phyloP scores from a whole-genome alignment of 805 yeast species.

The Ogataea pini region DNA sequence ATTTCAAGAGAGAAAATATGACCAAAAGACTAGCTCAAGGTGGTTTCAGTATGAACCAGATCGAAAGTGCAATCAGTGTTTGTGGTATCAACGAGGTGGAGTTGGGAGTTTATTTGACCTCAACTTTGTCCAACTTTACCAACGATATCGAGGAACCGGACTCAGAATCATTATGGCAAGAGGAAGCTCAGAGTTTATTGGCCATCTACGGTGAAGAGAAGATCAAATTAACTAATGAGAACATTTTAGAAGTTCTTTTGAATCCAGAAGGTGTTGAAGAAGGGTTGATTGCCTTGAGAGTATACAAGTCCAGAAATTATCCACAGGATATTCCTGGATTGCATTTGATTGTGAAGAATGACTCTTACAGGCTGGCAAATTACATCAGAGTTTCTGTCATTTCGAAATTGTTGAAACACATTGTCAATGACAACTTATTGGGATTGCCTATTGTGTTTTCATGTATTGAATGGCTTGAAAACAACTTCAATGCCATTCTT shows the following conservation, averaged over 20 bases:
- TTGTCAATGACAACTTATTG: slow-evolving; percentile 44
- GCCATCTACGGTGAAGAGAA: slow-evolving; percentile 56
- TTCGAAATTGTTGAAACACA: slow-evolving; percentile 44
- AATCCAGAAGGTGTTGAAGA: slow-evolving; percentile 33
- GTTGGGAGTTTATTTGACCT: slow-evolving; percentile 53
- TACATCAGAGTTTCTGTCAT: slow-evolving; percentile 65
- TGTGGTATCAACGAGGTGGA: slow-evolving; percentile 46
- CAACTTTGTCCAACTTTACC: slow-evolving; percentile 33
- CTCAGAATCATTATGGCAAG: slow-evolving; percentile 57
- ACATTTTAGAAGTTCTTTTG: slow-evolving; percentile 38
- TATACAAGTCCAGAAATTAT: slow-evolving; percentile 53
- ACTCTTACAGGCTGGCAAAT: slow-evolving; percentile 58
- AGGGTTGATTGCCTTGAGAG: slow-evolving; percentile 35
- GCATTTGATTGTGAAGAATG: slow-evolving; percentile 45
- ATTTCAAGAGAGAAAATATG: slow-evolving; percentile 56
- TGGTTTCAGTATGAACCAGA: slow-evolving; percentile 72
- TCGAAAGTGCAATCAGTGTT: slow-evolving; percentile 47
- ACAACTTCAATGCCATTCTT: slow-evolving; percentile 55
- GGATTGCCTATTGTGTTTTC: slow-evolving; percentile 74
- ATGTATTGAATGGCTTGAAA: slow-evolving; percentile 78
- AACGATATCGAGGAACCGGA: slow-evolving; percentile 17
- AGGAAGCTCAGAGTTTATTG: slow-evolving; percentile 69
- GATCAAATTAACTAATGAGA: slow-evolving; percentile 33
- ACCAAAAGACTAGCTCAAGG: slow-evolving; percentile 59
- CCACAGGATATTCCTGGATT: slow-evolving; percentile 75